A percentile compares a stretch with the other conserved stretches of the same genome.
Conservation (phyloP, 164 flowering plant genomes). For the Nymphaea colorata region DNA sequence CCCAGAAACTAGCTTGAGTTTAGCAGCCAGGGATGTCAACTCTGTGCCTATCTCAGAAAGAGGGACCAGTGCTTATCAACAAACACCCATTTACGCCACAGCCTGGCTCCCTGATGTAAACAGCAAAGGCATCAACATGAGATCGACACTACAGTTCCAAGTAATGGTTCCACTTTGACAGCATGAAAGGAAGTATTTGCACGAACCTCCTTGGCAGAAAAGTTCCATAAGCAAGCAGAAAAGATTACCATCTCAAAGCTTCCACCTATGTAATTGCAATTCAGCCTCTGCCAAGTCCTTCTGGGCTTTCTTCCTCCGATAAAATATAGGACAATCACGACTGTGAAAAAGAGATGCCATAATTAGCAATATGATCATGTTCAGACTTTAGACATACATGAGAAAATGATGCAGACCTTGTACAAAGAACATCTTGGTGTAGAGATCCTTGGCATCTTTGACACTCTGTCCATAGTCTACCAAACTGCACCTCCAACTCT, state of each 20-base stretch:
- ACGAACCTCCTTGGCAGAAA: too few relatives aligned
- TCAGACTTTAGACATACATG: constrained; percentile 3
- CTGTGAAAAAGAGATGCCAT: constrained; percentile 22
- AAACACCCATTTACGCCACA: too few relatives aligned
- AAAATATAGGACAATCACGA: constrained; percentile 99
- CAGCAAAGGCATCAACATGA: too few relatives aligned
- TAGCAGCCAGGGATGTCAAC: too few relatives aligned
- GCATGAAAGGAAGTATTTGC: too few relatives aligned
- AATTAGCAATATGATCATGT: background rate
- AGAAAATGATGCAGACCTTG: constrained; percentile 39
- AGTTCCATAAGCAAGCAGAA: too few relatives aligned
- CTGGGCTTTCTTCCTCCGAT: constrained; percentile 93
- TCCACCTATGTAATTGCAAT: constrained; percentile 80
- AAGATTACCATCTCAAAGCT: constrained; percentile 23
- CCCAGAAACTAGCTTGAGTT: too few relatives aligned
- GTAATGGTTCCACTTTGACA: too few relatives aligned
- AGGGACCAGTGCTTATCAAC: too few relatives aligned
- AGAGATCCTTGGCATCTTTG: constrained; percentile 99
- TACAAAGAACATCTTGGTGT: constrained; percentile 97
- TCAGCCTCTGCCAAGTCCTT: constrained; percentile 97
- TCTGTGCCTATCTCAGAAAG: too few relatives aligned
- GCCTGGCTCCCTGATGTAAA: too few relatives aligned
- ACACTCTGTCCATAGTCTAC: constrained; percentile 98
- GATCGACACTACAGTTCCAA: too few relatives aligned
- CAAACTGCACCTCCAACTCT: constrained; percentile 77